Conservation (phyloP, 331 rosid species). For the Acacia concinna region DNA sequence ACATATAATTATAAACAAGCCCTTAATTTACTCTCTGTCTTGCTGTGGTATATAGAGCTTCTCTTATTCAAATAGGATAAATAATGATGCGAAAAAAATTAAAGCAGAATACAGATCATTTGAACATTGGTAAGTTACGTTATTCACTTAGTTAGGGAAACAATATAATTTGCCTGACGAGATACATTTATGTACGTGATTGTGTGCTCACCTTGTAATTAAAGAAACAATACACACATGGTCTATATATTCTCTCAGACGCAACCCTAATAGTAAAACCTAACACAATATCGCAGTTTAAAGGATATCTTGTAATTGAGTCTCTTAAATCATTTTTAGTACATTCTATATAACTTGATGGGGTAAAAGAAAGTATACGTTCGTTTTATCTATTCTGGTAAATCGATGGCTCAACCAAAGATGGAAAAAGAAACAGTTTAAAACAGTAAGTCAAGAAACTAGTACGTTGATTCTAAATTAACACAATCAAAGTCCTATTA, state of each 20-base stretch:
- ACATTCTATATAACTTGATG: neutral
- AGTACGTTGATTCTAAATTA: neutral
- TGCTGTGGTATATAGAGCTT: neutral
- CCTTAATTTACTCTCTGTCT: neutral
- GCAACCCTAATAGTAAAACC: neutral
- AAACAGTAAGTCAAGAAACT: neutral
- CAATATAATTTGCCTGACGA: no score
- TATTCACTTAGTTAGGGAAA: no score
- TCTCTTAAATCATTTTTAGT: neutral
- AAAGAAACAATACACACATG: no score
- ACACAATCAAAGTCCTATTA: neutral
- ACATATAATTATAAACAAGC: conserved; percentile 1
- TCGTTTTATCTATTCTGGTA: neutral
- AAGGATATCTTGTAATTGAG: neutral
- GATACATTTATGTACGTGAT: no score
- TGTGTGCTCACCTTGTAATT: no score
- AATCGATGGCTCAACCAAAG: neutral
- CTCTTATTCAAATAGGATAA: neutral
- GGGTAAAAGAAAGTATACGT: neutral
- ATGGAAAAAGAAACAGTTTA: neutral
- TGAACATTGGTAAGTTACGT: neutral
- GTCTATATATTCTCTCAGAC: neutral
- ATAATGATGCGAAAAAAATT: neutral
- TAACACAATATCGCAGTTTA: neutral
- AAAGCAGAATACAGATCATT: neutral